These are phyloP conservation scores for Lactarius hatsudake DNA, from an alignment of 768 basidiomycete species.

Conservation along the genomic window DNA sequence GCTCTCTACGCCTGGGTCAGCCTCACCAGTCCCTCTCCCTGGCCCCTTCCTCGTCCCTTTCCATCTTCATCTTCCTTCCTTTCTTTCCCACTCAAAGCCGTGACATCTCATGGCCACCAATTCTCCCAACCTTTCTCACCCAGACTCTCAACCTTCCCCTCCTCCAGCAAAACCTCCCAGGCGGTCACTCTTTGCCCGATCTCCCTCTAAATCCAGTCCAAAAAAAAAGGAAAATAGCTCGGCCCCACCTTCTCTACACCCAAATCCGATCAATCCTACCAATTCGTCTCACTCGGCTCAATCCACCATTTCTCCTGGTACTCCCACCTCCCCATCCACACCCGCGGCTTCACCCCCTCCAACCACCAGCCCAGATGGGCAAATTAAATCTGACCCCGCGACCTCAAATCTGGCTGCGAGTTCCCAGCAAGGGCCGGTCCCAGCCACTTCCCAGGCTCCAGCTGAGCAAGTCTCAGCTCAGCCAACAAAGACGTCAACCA, in stretches of 20 bases:
- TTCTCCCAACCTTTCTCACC: not conserved
- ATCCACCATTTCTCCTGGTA: not conserved
- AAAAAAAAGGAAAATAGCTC: slow-evolving; percentile 23
- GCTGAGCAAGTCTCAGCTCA: slow-evolving; percentile 21
- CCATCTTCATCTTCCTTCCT: not conserved
- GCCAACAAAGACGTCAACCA: slow-evolving; percentile 21
- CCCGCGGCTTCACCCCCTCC: slow-evolving; percentile 13
- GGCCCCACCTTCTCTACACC: not conserved
- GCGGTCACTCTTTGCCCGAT: slow-evolving; percentile 23
- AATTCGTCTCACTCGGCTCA: not conserved
- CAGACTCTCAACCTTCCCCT: slow-evolving; percentile 2
- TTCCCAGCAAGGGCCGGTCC: slow-evolving; percentile 31
- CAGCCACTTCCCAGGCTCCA: slow-evolving; percentile 17
- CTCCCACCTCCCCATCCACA: slow-evolving; percentile 1
- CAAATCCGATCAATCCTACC: not conserved
- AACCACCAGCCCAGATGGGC: slow-evolving; percentile 21
- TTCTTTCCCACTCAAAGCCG: not conserved
- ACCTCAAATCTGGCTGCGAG: slow-evolving; percentile 7
- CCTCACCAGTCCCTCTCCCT: slow-evolving; percentile 2
- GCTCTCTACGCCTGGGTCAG: slow-evolving; percentile 1
- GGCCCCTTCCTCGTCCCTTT: not conserved
- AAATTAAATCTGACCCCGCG: slow-evolving; percentile 24
- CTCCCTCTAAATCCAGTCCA: slow-evolving; percentile 18
- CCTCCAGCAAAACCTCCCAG: slow-evolving; percentile 16
- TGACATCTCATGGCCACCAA: slow-evolving; percentile 16